Evolutionary conservation across 768 basidiomycete genomes (phyloP).

Genomic region (Amanita inopinata): DNA sequence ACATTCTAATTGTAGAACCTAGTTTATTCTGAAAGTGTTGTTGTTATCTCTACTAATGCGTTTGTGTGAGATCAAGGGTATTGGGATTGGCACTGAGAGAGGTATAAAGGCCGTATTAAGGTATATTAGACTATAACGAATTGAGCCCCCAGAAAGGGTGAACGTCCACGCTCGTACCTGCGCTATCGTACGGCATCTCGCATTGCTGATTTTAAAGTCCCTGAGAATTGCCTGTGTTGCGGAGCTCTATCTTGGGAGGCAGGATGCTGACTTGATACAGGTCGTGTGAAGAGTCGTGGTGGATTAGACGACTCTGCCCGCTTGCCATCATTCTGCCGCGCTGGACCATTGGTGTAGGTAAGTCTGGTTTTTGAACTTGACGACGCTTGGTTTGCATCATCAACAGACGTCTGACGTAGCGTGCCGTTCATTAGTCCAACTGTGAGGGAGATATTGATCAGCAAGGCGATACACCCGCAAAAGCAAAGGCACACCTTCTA

Average conservation of each 20-base stretch:
- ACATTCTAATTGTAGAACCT: slow-evolving; percentile 4
- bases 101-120: neutral
- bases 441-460: neutral
- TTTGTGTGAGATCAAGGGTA: too few species aligned
- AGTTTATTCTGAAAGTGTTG: too few species aligned
- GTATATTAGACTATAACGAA: neutral
- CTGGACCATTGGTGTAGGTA: slow-evolving; percentile 1
- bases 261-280: neutral
- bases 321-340: slow-evolving; percentile 1
- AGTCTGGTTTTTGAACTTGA: slow-evolving; percentile 5
- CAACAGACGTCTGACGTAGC: neutral
- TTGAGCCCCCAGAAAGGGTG: neutral
- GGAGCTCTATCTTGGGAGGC: slow-evolving; percentile 1
- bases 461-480: too few species aligned
- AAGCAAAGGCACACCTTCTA: slow-evolving; percentile 42
- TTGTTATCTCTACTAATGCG: too few species aligned
- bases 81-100: too few species aligned
- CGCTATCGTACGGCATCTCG: slow-evolving; percentile 7
- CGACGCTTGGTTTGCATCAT: neutral
- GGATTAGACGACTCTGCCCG: neutral
- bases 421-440: slow-evolving; percentile 6
- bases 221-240: slow-evolving; percentile 7
- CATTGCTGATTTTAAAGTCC: slow-evolving; percentile 8
- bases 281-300: neutral
- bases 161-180: neutral